Conservation (phyloP, 2,329 filamentous ascomycete genomes). For the Botryotinia globosa region DNA sequence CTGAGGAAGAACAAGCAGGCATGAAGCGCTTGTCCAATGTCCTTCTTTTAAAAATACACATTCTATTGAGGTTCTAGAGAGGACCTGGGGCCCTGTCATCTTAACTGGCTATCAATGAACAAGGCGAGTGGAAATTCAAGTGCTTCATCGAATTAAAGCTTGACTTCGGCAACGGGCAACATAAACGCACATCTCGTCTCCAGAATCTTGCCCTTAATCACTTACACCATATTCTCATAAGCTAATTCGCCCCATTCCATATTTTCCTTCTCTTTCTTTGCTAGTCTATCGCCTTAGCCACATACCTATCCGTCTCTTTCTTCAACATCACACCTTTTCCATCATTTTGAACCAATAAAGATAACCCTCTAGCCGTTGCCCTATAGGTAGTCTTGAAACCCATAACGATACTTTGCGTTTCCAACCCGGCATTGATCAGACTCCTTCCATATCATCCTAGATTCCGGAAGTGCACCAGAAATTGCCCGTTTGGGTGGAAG, state of each 20-base stretch:
- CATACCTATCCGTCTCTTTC: not conserved
- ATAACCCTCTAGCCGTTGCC: not conserved
- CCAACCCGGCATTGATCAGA: constrained; percentile 13
- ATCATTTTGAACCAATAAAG: not conserved
- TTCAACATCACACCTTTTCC: not conserved
- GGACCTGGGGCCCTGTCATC: constrained; percentile 19
- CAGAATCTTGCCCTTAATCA: constrained; percentile 14
- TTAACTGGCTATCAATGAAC: constrained; percentile 15
- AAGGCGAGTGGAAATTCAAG: constrained; percentile 18
- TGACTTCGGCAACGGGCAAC: constrained; percentile 19
- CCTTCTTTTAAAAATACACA: constrained; percentile 1
- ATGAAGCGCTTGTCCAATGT: constrained; percentile 13
- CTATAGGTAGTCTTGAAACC: constrained; percentile 16
- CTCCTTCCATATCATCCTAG: not conserved
- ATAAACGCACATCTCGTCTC: constrained; percentile 21
- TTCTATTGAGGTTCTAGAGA: constrained; percentile 11
- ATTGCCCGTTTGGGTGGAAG: constrained; percentile 9
- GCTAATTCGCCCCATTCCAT: constrained; percentile 20
- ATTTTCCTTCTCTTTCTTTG: constrained; percentile 12
- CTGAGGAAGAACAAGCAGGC: constrained; percentile 7
- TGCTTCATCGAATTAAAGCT: constrained; percentile 22
- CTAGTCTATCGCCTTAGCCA: constrained; percentile 13
- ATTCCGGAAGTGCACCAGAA: constrained; percentile 13
- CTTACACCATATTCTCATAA: constrained; percentile 10
- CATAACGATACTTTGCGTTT: not conserved